phyloP scores from a whole-genome alignment of 306 rosid species.

The Alnus glutinosa region DNA sequence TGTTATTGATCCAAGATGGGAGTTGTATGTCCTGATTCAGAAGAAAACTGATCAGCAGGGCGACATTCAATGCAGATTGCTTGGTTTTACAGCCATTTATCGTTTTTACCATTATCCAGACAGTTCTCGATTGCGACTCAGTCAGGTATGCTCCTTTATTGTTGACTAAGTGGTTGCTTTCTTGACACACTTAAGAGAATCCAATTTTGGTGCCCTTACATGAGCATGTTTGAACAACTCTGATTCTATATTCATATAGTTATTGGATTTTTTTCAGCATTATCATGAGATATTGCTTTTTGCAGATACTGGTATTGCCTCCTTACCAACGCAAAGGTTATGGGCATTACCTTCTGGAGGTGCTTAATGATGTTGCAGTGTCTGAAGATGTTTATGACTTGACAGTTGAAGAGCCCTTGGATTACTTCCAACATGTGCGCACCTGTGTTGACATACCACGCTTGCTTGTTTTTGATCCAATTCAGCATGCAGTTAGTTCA shows the following conservation, averaged over 20 bases:
- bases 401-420: conserved; percentile 91
- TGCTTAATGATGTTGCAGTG: conserved; percentile 59
- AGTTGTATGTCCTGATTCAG: conserved; percentile 71
- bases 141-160: conserved; percentile 62
- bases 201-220: neutral
- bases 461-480: conserved; percentile 55
- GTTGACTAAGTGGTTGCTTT: conserved; percentile 20
- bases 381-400: conserved; percentile 76
- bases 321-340: conserved; percentile 88
- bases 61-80: conserved; percentile 44
- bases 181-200: neutral
- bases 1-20: conserved; percentile 81
- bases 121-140: conserved; percentile 70
- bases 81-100: conserved; percentile 85
- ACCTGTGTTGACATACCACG: conserved; percentile 70
- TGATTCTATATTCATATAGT: neutral
- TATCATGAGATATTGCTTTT: conserved; percentile 27
- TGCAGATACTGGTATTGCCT: conserved; percentile 79
- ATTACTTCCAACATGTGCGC: conserved; percentile 74
- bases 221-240: neutral
- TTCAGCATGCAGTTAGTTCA: conserved; percentile 46
- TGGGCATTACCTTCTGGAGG: conserved; percentile 78
- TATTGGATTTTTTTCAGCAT: neutral
- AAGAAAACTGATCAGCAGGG: conserved; percentile 57
- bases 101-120: conserved; percentile 88